These are phyloP conservation scores for Irpex sp. DNA, from an alignment of 1,284 basidiomycete genomes.

Conservation along the genomic window DNA sequence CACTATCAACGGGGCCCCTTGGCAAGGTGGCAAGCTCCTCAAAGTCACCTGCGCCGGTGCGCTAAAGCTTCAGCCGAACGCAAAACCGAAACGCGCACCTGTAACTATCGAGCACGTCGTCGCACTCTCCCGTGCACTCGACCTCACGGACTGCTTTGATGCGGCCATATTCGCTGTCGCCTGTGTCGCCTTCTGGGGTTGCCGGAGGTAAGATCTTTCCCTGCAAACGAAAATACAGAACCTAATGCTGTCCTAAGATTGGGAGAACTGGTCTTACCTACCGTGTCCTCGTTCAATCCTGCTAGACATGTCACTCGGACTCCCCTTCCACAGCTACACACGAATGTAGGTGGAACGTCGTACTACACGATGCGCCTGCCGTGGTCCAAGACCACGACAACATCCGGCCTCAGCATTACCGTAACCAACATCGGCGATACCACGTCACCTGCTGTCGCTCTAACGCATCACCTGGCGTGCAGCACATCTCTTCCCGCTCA, in stretches of 20 bases:
- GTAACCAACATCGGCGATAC: constrained; percentile 2
- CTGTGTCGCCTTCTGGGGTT: constrained; percentile 10
- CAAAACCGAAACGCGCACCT: constrained; percentile 21
- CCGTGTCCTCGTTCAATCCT: background rate
- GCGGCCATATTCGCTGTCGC: constrained; percentile 9
- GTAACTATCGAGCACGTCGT: constrained; percentile 30
- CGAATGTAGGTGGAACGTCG: background rate
- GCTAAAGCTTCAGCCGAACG: constrained; percentile 21
- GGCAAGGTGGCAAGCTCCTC: constrained; percentile 25
- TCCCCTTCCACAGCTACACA: background rate
- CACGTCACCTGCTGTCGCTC: background rate
- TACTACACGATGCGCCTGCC: constrained; percentile 4
- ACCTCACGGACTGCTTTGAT: constrained; percentile 9
- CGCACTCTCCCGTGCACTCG: constrained; percentile 16
- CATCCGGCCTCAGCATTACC: constrained; percentile 4
- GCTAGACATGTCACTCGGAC: background rate
- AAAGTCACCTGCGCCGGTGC: constrained; percentile 18
- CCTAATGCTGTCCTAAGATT: background rate
- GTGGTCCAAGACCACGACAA: constrained; percentile 12
- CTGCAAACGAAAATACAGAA: background rate
- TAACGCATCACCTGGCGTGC: background rate
- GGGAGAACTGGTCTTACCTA: background rate
- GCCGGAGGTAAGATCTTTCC: background rate
- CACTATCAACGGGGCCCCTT: constrained; percentile 25
- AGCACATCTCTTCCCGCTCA: background rate